Evolutionary conservation across 768 basidiomycete species (phyloP), one percentile per base, ranked within the genome.

Genomic region (Trametes cubensis): DNA sequence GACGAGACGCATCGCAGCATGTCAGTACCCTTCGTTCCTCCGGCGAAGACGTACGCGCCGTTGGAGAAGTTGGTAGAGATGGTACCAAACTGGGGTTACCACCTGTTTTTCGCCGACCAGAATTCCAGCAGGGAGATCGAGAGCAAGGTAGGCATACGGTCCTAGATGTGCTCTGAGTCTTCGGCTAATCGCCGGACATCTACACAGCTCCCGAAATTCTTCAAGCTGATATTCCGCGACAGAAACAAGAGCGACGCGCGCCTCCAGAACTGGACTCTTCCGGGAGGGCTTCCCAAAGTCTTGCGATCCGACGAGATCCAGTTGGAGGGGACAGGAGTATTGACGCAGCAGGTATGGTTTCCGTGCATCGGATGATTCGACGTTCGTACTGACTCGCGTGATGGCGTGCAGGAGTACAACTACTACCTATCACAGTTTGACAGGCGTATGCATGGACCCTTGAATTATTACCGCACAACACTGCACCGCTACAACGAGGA

Each of bases 401-500:
- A 6, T 3, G 25, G 10, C 17, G 17, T 66, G 44, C 66, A 88
- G 87, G 89, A 90, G 67, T 72, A 83, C 18, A 70, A 79, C 21
- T 82, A 82, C 62, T 86, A 89, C 66, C 23, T 78, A 17, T 70
- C 77, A 5, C 73, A 81, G 58, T 79, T 84, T 20, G 64, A 73
- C 25, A 76, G 78, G 25, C 76, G 79, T 23, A 85, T 93, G 84
- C 77, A 79, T 20, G 89, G 88, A 2, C 88, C 90, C 3, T 72
- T 91, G n/a, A 89, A 88, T 60, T 93, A 90, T 70, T 92, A 92
- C 65, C 83, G 89, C 34, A 90, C 88, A 2, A 71, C 76, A 14
- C 78, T 79, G 61, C 61, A 77, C 61, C 82, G 88, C n/a, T 83
- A 81, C 69, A 83, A 90, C 18, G 91, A 93, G 72, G 88, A 92